Percentiles rank a stretch among this genome's conserved stretches.
Evolutionary conservation across 306 rosid genomes (phyloP).

Genomic region (Prunus salicina): DNA sequence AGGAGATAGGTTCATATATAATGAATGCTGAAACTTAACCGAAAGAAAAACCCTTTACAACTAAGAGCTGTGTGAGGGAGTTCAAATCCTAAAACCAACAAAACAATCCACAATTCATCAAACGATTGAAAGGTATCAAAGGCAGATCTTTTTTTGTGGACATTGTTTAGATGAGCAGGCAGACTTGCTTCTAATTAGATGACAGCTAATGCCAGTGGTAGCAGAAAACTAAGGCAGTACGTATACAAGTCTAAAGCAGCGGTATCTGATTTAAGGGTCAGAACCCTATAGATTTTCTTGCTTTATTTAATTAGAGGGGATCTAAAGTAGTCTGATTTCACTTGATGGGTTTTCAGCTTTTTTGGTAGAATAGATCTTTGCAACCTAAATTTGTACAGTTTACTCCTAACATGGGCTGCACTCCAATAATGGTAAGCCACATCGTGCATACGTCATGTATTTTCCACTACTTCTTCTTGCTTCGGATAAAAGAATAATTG

Average conservation of each 20-base stretch:
- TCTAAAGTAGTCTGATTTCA: not conserved
- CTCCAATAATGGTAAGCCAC: not conserved
- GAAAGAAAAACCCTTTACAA: not conserved
- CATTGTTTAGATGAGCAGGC: not conserved
- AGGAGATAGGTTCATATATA: not conserved
- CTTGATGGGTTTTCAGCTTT: not conserved
- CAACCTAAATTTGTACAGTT: not conserved
- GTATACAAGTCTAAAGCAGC: not conserved
- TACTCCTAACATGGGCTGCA: not conserved
- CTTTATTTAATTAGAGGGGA: not conserved
- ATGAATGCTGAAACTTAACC: not conserved
- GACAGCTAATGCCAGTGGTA: not conserved
- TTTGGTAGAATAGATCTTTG: not conserved
- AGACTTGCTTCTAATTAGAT: not conserved
- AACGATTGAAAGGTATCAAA: too few relatives aligned
- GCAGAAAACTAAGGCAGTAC: not conserved
- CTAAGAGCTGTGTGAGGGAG: too few relatives aligned
- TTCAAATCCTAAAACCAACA: too few relatives aligned
- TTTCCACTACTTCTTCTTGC: accelerated
- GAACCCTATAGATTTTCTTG: not conserved
- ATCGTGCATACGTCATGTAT: accelerated
- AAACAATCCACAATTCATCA: too few relatives aligned
- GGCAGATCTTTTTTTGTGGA: too few relatives aligned
- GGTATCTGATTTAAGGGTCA: not conserved
- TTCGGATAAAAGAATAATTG: too few relatives aligned